Conservation (phyloP, 2,329 filamentous ascomycete genomes). For the Tetracladium maxilliforme region DNA sequence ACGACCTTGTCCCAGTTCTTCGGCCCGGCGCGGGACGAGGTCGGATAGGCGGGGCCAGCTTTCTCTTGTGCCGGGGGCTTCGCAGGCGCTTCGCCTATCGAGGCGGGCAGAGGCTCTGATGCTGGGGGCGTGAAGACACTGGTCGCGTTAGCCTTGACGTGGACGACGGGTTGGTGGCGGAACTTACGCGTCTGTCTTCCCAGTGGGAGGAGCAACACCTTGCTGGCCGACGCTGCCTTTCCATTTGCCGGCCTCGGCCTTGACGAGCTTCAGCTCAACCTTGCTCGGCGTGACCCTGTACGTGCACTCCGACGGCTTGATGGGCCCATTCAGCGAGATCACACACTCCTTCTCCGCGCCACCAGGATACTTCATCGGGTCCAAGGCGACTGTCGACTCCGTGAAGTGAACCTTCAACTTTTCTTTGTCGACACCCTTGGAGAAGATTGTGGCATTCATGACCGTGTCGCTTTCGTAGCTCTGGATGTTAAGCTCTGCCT, state of each 20-base stretch:
- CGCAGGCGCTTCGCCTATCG: slow-evolving; percentile 7
- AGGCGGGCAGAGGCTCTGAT: background rate
- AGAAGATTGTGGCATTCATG: slow-evolving; percentile 51
- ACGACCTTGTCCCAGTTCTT: slow-evolving; percentile 87
- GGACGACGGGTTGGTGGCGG: slow-evolving; percentile 5
- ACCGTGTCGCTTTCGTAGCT: no score
- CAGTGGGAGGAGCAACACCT: no score
- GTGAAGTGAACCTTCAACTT: slow-evolving; percentile 34
- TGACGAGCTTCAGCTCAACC: slow-evolving; percentile 61
- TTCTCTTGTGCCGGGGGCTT: slow-evolving; percentile 3
- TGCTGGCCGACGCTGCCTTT: no score
- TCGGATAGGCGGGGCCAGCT: slow-evolving; percentile 56
- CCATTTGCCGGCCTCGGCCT: slow-evolving; percentile 44
- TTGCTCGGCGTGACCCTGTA: slow-evolving; percentile 61
- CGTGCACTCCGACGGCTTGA: slow-evolving; percentile 46
- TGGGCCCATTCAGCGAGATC: no score
- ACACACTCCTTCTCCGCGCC: no score
- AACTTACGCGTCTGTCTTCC: no score
- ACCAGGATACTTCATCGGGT: no score
- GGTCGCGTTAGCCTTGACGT: no score
- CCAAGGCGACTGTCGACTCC: no score
- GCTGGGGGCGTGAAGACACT: slow-evolving; percentile 1
- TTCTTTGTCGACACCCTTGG: slow-evolving; percentile 46
- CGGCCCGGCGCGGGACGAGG: slow-evolving; percentile 66
- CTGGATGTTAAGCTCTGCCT: no score